Evolutionary conservation across 2,329 filamentous ascomycete genomes (phyloP).

Genomic region (Ciborinia camelliae): DNA sequence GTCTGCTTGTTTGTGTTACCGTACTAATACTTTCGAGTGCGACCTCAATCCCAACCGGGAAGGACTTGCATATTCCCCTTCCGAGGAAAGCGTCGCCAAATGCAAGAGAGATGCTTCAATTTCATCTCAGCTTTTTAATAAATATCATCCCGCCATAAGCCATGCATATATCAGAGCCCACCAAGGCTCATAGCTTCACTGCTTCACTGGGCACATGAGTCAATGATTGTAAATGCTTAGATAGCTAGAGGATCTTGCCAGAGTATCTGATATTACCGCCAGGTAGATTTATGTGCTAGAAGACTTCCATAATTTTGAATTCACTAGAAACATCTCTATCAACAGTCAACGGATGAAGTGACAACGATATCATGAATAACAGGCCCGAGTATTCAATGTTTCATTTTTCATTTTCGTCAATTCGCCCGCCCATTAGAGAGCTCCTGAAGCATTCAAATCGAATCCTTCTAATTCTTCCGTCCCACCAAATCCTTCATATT

Average conservation of each 20-base stretch:
- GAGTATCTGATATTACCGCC: neutral
- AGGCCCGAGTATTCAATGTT: neutral
- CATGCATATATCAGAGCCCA: neutral
- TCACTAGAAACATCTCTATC: neutral
- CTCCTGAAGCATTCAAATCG: neutral
- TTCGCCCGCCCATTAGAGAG: neutral
- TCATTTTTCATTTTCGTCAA: neutral
- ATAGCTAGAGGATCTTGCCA: neutral
- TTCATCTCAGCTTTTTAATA: neutral
- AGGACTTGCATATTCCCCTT: neutral
- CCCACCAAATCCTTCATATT: neutral
- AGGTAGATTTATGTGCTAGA: neutral
- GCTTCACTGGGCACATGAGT: neutral
- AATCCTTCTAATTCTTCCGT: neutral
- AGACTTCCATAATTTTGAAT: neutral
- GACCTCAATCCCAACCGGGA: neutral
- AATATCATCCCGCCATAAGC: neutral
- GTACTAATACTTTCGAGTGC: neutral
- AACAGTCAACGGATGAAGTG: neutral
- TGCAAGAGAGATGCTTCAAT: neutral
- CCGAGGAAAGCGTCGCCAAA: constrained; percentile 6
- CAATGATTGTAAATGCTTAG: neutral
- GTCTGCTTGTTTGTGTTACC: neutral
- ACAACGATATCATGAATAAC: neutral
- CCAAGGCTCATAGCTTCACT: neutral